Conservation (phyloP, 768 basidiomycete genomes). For the Paxillus involutus region DNA sequence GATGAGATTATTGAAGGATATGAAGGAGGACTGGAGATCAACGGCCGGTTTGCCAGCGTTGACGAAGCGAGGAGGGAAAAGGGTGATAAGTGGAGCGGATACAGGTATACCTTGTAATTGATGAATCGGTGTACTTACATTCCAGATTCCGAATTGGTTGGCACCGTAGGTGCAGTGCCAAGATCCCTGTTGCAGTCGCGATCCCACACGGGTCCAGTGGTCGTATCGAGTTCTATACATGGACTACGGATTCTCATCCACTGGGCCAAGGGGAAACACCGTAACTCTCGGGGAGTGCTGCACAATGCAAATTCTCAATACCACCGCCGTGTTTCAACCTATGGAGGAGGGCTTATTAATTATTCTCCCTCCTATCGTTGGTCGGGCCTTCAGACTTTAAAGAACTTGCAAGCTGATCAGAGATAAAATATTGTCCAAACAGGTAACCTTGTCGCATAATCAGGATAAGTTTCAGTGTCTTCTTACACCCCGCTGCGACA, state of each 20-base stretch:
- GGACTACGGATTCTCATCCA: no score
- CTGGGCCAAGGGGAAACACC: neutral
- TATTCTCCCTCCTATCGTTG: no score
- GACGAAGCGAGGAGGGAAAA: constrained; percentile 68
- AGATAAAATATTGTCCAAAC: no score
- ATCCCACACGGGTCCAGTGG: neutral
- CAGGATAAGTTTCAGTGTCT: no score
- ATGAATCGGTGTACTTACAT: neutral
- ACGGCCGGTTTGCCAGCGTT: constrained; percentile 56
- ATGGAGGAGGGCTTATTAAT: no score
- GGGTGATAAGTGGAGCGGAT: constrained; percentile 77
- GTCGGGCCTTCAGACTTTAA: no score
- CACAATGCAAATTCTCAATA: neutral
- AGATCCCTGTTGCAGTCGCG: neutral
- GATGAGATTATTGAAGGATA: constrained; percentile 57
- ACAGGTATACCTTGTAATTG: constrained; percentile 59
- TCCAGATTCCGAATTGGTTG: neutral
- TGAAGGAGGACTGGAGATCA: constrained; percentile 41
- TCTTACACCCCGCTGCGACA: no score
- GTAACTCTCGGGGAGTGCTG: no score
- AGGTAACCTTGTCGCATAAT: no score
- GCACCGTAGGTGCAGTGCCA: neutral
- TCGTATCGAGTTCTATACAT: neutral
- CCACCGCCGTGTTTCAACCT: neutral
- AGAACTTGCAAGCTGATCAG: no score